Evolutionary conservation across 164 flowering plant species (phyloP).

Genomic region (Warburgia ugandensis): DNA sequence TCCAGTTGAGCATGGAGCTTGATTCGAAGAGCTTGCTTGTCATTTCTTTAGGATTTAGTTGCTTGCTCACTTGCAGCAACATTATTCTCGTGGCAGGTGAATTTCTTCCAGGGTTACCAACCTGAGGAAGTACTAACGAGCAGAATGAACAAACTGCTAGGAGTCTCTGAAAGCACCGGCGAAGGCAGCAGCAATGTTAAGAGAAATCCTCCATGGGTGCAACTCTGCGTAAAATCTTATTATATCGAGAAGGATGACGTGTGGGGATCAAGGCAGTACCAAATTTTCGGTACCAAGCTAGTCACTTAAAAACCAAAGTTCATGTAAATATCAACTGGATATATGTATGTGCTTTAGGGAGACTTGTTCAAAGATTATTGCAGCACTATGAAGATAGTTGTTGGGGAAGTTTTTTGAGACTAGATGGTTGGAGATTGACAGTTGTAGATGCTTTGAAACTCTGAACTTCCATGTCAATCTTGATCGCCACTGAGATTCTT

Average conservation of each 20-base stretch:
- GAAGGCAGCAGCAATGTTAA: conserved; percentile 15
- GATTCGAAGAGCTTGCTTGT: background rate
- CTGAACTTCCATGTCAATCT: no score
- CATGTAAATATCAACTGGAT: no score
- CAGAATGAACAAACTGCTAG: conserved; percentile 45
- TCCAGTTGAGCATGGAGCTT: no score
- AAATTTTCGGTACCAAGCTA: conserved; percentile 38
- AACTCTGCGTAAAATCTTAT: conserved; percentile 42
- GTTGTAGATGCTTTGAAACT: no score
- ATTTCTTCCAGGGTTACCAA: conserved; percentile 43
- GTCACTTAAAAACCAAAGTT: no score
- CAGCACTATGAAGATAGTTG: no score
- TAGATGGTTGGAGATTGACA: no score
- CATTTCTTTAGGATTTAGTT: background rate
- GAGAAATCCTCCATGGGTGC: conserved; percentile 61
- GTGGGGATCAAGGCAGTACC: conserved; percentile 41
- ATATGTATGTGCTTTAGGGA: no score
- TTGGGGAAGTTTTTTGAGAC: no score
- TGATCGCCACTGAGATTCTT: no score
- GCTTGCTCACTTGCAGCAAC: no score
- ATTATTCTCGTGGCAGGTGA: conserved; percentile 43
- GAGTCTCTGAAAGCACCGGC: conserved; percentile 23
- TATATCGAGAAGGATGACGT: conserved; percentile 26
- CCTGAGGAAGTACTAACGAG: conserved; percentile 20
- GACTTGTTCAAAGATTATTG: no score